Evolutionary conservation across 768 basidiomycete genomes (phyloP).

Genomic region (Erythrobasidium yunnanense): DNA sequence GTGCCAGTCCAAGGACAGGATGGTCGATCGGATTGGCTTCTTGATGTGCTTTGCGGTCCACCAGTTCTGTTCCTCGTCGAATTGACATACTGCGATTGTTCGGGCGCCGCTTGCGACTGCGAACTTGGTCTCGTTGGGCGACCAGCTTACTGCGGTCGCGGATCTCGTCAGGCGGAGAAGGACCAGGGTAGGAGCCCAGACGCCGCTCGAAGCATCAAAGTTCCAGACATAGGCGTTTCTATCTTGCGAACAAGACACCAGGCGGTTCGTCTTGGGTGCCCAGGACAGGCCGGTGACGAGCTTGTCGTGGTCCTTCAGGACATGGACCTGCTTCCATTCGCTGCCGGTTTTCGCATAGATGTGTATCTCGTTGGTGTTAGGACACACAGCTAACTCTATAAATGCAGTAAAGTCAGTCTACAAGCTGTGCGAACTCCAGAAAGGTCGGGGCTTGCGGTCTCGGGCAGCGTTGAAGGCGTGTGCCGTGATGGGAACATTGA

Average conservation of each 20-base stretch:
- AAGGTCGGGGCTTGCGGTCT: constrained; percentile 52
- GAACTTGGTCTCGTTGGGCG: constrained; percentile 95
- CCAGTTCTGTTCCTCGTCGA: constrained; percentile 97
- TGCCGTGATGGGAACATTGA: constrained; percentile 61
- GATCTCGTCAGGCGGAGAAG: constrained; percentile 88
- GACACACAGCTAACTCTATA: constrained; percentile 76
- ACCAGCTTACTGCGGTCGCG: constrained; percentile 91
- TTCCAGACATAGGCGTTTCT: constrained; percentile 99
- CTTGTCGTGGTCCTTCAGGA: constrained; percentile 84
- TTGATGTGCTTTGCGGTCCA: constrained; percentile 95
- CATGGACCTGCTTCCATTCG: constrained; percentile 51
- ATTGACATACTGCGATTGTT: constrained; percentile 90
- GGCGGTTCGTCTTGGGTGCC: constrained; percentile 91
- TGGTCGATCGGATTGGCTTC: constrained; percentile 93
- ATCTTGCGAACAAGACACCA: constrained; percentile 98
- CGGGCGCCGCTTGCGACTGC: constrained; percentile 96
- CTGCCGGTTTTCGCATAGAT: constrained; percentile 59
- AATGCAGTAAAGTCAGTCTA: neutral
- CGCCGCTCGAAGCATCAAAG: constrained; percentile 44
- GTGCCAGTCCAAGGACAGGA: constrained; percentile 92
- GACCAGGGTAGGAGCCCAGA: constrained; percentile 96
- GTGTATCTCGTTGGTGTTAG: constrained; percentile 79
- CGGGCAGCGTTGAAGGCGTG: constrained; percentile 86
- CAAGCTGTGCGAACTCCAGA: neutral
- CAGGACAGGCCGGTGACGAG: constrained; percentile 95